Evolutionary conservation across 2,329 filamentous ascomycete species (phyloP).

Genomic region (Mycogone perniciosa): DNA sequence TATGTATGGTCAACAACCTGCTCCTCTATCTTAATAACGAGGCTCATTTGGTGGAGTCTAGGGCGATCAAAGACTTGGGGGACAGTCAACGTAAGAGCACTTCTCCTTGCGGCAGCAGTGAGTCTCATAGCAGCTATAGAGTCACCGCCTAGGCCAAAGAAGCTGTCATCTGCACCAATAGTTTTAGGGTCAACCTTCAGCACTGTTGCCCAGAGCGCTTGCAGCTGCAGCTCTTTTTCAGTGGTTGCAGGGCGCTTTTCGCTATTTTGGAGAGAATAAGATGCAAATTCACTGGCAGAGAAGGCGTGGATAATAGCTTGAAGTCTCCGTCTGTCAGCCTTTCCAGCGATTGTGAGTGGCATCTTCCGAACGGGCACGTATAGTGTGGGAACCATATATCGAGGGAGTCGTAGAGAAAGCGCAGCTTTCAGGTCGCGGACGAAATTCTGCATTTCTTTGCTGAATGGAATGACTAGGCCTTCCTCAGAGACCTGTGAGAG

Average conservation of each 20-base stretch:
- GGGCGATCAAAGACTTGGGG: slow-evolving; percentile 29
- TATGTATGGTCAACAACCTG: too few species aligned
- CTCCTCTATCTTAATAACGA: too few species aligned
- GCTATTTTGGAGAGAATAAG: not conserved
- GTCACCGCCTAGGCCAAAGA: slow-evolving; percentile 9
- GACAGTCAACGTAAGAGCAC: slow-evolving; percentile 32
- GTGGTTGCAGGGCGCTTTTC: not conserved
- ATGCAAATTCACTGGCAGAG: not conserved
- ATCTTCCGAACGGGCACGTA: too few species aligned
- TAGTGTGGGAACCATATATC: too few species aligned
- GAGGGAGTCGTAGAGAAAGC: too few species aligned
- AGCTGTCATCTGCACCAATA: slow-evolving; percentile 1
- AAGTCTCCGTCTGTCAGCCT: not conserved
- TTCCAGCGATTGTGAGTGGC: too few species aligned
- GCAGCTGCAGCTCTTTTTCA: not conserved
- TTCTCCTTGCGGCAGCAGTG: slow-evolving; percentile 16
- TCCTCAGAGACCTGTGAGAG: too few species aligned
- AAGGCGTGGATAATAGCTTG: not conserved
- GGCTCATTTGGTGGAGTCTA: slow-evolving; percentile 1
- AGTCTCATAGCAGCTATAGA: slow-evolving; percentile 23
- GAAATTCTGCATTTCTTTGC: too few species aligned
- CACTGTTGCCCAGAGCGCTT: not conserved
- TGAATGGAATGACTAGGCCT: too few species aligned
- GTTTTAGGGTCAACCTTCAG: not conserved
- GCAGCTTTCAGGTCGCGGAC: too few species aligned